These are phyloP conservation scores for Elsinoe ampelina DNA, from an alignment of 2,329 filamentous ascomycete species.

Conservation along the genomic window DNA sequence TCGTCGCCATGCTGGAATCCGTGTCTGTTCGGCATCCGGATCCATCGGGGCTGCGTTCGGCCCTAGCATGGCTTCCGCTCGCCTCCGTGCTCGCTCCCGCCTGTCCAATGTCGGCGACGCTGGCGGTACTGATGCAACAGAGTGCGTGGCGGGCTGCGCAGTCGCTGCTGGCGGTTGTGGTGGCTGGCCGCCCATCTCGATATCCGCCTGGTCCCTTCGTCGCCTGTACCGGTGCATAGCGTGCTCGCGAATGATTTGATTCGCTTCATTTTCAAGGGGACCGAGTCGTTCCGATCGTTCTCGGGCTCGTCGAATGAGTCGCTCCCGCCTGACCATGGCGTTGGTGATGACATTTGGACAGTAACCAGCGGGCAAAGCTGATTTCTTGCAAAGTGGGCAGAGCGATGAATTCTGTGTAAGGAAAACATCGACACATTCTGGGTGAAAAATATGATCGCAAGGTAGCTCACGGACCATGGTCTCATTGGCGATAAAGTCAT, in stretches of 20 bases:
- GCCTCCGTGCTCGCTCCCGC: slow-evolving; percentile 38
- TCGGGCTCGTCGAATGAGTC: slow-evolving; percentile 54
- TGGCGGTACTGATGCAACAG: neutral
- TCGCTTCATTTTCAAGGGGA: slow-evolving; percentile 11
- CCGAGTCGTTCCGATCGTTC: slow-evolving; percentile 31
- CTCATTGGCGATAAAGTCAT: slow-evolving; percentile 60
- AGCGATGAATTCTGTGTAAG: slow-evolving; percentile 69
- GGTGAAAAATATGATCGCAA: slow-evolving; percentile 89
- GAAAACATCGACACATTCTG: slow-evolving; percentile 82
- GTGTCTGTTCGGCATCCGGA: slow-evolving; percentile 24
- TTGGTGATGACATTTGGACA: slow-evolving; percentile 60
- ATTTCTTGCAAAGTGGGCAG: slow-evolving; percentile 84
- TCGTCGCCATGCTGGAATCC: slow-evolving; percentile 16
- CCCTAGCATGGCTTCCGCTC: slow-evolving; percentile 37
- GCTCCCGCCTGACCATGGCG: slow-evolving; percentile 74
- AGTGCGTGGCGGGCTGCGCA: slow-evolving; percentile 8
- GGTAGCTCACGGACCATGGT: slow-evolving; percentile 75
- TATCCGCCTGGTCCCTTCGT: neutral
- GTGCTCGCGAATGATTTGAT: slow-evolving; percentile 9
- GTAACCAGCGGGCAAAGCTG: slow-evolving; percentile 60
- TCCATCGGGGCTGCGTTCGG: slow-evolving; percentile 20
- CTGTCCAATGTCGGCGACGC: slow-evolving; percentile 20
- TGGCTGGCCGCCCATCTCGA: slow-evolving; percentile 10
- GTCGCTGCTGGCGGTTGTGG: slow-evolving; percentile 16
- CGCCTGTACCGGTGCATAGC: neutral